Evolutionary conservation across 2,329 filamentous ascomycete genomes (phyloP).

Genomic region (Xylariales sp.): DNA sequence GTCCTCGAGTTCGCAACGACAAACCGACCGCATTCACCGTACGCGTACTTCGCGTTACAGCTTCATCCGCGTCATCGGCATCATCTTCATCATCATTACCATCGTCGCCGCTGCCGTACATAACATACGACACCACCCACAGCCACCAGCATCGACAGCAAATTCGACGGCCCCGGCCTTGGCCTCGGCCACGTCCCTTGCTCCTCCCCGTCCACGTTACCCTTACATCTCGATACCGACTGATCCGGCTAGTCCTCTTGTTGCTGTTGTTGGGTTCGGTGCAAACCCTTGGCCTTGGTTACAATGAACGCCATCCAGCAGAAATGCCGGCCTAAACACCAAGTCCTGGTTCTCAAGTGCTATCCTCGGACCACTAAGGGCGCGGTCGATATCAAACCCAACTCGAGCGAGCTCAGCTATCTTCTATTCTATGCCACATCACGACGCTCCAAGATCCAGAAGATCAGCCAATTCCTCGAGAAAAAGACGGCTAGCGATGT

Average conservation of each 20-base stretch:
- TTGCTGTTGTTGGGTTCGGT: slow-evolving; percentile 29
- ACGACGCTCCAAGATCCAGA: slow-evolving; percentile 93
- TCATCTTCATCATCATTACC: slow-evolving; percentile 2
- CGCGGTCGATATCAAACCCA: slow-evolving; percentile 91
- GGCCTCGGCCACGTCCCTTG: slow-evolving; percentile 2
- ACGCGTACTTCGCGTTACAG: not conserved
- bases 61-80: not conserved
- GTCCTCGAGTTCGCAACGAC: slow-evolving; percentile 23
- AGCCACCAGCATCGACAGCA: slow-evolving; percentile 21
- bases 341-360: slow-evolving; percentile 95
- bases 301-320: slow-evolving; percentile 74
- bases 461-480: slow-evolving; percentile 94
- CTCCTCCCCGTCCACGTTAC: slow-evolving; percentile 12
- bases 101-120: not conserved
- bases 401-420: slow-evolving; percentile 96
- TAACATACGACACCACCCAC: slow-evolving; percentile 1
- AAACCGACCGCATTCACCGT: not conserved
- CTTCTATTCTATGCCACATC: slow-evolving; percentile 97
- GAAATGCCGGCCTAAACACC: slow-evolving; percentile 90
- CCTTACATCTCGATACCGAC: slow-evolving; percentile 15
- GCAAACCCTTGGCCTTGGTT: slow-evolving; percentile 41
- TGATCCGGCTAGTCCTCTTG: slow-evolving; percentile 19
- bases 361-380: slow-evolving; percentile 94
- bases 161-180: slow-evolving; percentile 14
- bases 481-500: slow-evolving; percentile 94